Base-by-base conservation (phyloP, 2,329 filamentous ascomycete species). In the Epichloe typhina region DNA sequence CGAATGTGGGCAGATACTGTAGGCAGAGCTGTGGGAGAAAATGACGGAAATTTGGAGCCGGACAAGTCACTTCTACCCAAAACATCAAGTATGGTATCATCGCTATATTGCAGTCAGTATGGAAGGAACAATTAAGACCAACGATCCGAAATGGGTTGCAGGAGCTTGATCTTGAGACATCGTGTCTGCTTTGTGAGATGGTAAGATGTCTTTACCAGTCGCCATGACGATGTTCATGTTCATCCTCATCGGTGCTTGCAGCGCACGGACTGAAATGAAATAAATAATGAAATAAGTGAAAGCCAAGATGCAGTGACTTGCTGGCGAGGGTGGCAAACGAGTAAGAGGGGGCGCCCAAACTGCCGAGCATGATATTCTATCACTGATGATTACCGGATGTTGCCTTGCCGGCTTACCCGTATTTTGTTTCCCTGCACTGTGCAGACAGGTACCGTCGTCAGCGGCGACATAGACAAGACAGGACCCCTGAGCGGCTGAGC, bases 21-120 rank as follows among this genome's bases (percentile, higher is more conserved):
- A 84, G 1, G 85, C 87, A 5, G 86, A 91, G 58, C 86, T 93
- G 64, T 97, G 91, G 52, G 83, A 88, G 72, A 88, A 96, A 52
- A 96, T 93, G 5, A 93, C 76, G 0, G 91, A 90, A 0, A 91
- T 51, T 75, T 71, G 61, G 84, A 90, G 6, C 87, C 86, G 5
- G 69, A 64, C 85, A 85, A 91, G 42, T 68, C 72, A 19, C 73
- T 72, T 21, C 72, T 70, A 13, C 79, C 80, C 0, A 96, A 76
- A 0, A 91, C 86, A 59, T 95, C 86, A 6, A 82, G 70, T 87
- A 94, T 93, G 0, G 90, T 95, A 53, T 91, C 84, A 51, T 79
- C 77, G 58, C 84, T 71, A 76, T 23, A n/a, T 17, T n/a, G 35
- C 15, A 50, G 57, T 50, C 26, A 31, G 2, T 31, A 31, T 31